These are phyloP conservation scores for Juglanconis juglandina DNA, from an alignment of 2,329 filamentous ascomycete species.

Conservation along the genomic window DNA sequence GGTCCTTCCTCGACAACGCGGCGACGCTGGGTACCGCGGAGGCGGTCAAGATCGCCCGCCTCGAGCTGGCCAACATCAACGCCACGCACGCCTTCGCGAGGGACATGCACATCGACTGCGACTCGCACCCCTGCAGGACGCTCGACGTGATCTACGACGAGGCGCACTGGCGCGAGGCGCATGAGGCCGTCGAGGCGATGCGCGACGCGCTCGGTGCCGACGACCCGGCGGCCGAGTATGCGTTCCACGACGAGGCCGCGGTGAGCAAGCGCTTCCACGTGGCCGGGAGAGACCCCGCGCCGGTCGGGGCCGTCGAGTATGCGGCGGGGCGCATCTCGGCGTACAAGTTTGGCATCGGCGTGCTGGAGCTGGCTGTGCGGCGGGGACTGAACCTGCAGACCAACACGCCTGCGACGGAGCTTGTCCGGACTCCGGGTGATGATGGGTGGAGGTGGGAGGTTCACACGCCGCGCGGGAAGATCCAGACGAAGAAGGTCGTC, in stretches of 20 bases:
- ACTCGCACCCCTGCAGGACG: constrained; percentile 49
- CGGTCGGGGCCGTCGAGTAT: constrained; percentile 47
- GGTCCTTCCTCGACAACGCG: constrained; percentile 47
- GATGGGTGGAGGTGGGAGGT: constrained; percentile 33
- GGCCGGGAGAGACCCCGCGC: constrained; percentile 26
- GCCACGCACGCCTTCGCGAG: constrained; percentile 53
- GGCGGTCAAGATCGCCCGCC: constrained; percentile 47
- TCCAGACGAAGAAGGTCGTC: constrained; percentile 41
- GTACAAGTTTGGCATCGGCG: constrained; percentile 36
- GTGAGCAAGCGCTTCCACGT: constrained; percentile 8
- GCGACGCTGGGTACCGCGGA: constrained; percentile 42
- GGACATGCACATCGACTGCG: constrained; percentile 45
- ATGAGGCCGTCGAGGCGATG: constrained; percentile 42
- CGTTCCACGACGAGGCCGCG: constrained; percentile 26
- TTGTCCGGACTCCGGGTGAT: constrained; percentile 20
- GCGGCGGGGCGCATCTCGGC: constrained; percentile 39
- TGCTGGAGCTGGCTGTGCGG: constrained; percentile 42
- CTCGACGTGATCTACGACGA: constrained; percentile 57
- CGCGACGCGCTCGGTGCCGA: constrained; percentile 36
- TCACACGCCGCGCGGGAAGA: constrained; percentile 38
- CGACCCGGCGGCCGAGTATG: constrained; percentile 42
- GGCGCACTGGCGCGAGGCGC: constrained; percentile 36
- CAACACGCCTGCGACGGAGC: constrained; percentile 40
- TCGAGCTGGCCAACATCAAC: constrained; percentile 51
- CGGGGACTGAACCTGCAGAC: constrained; percentile 51